These are phyloP conservation scores for Ramaria sp. DNA, from an alignment of 768 basidiomycete genomes.

Conservation along the genomic window DNA sequence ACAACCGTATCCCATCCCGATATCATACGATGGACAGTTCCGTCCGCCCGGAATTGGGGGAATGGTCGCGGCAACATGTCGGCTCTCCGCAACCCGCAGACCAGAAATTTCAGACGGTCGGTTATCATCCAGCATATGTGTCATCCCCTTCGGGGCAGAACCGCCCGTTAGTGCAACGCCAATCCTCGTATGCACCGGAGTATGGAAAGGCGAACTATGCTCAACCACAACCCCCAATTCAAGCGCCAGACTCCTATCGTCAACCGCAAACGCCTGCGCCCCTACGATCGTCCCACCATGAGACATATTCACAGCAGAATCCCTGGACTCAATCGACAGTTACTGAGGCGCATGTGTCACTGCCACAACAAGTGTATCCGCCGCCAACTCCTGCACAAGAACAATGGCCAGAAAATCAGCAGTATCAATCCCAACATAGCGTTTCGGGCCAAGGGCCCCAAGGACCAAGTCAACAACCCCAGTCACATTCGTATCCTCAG, in stretches of 20 bases:
- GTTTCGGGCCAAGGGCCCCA: background rate
- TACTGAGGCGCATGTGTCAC: background rate
- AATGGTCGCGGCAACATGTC: conserved; percentile 10
- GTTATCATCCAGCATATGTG: conserved; percentile 12
- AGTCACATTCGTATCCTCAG: conserved; percentile 5
- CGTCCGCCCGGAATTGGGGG: conserved; percentile 1
- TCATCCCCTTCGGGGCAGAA: conserved; percentile 12
- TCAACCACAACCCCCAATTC: conserved; percentile 8
- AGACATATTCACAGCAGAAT: conserved; percentile 16
- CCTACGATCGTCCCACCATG: conserved; percentile 2
- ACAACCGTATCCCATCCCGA: conserved; percentile 18
- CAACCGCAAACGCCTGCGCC: conserved; percentile 12
- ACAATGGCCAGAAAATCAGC: background rate
- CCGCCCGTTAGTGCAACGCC: conserved; percentile 7
- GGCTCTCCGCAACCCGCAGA: conserved; percentile 7
- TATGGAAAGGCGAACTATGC: conserved; percentile 7
- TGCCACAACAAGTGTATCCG: background rate
- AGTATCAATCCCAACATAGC: background rate
- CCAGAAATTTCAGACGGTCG: conserved; percentile 17
- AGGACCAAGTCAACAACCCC: background rate
- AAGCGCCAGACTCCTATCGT: conserved; percentile 13
- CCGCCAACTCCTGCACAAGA: conserved; percentile 1
- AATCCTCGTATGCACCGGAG: conserved; percentile 2
- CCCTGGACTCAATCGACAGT: conserved; percentile 18
- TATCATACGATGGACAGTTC: conserved; percentile 23